A percentile compares a stretch with the other conserved stretches of the same genome.
Evolutionary conservation across 2,329 filamentous ascomycete genomes (phyloP).

Genomic region (Botryotinia convoluta): DNA sequence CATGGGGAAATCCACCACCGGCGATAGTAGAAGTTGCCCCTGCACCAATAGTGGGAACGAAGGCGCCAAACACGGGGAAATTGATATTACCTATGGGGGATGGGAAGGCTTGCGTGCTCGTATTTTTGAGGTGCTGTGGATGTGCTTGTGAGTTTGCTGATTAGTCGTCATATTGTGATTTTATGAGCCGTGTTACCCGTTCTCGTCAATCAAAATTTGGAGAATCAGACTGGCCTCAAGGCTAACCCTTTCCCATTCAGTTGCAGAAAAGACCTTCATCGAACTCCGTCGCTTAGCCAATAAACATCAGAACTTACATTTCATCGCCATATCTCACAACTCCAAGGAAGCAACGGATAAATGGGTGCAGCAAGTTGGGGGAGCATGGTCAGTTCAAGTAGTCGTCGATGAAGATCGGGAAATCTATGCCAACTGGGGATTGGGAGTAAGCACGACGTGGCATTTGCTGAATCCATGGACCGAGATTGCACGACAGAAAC

Average conservation of each 20-base stretch:
- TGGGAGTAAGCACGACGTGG: slow-evolving; percentile 60
- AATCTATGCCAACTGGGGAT: slow-evolving; percentile 64
- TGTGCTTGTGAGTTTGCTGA: slow-evolving; percentile 62
- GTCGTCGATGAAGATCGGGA: slow-evolving; percentile 60
- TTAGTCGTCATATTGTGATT: background rate
- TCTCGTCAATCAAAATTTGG: background rate
- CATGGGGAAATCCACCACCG: slow-evolving; percentile 35
- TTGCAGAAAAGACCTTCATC: slow-evolving; percentile 67
- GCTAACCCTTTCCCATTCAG: slow-evolving; percentile 40
- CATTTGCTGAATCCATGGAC: slow-evolving; percentile 60
- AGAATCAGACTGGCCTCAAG: background rate
- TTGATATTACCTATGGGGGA: slow-evolving; percentile 46
- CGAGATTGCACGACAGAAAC: slow-evolving; percentile 53
- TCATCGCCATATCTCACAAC: slow-evolving; percentile 62
- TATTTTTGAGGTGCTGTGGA: slow-evolving; percentile 70
- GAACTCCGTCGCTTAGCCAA: slow-evolving; percentile 53
- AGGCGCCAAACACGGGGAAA: slow-evolving; percentile 29
- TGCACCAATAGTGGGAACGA: slow-evolving; percentile 30
- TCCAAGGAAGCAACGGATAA: slow-evolving; percentile 55
- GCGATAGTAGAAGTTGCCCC: slow-evolving; percentile 32
- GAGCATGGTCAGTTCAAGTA: slow-evolving; percentile 50
- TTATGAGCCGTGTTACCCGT: background rate
- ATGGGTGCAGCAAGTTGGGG: slow-evolving; percentile 35
- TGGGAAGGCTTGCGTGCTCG: slow-evolving; percentile 56
- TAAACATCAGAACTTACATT: slow-evolving; percentile 51